Base-by-base conservation (phyloP, 176 grass and related monocot species). In the Elymus sibiricus region DNA sequence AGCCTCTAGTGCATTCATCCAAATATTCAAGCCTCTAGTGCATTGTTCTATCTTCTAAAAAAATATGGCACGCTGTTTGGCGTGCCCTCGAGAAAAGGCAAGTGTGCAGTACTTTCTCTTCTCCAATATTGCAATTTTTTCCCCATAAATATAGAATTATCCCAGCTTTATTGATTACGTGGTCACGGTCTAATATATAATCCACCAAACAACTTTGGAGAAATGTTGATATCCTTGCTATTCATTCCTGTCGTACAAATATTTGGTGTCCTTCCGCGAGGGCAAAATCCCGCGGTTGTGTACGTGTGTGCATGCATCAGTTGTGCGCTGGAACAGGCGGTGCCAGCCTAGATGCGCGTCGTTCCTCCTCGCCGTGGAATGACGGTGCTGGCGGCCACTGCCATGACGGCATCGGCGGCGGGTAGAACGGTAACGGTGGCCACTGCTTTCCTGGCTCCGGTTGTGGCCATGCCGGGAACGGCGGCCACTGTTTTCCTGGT, bases 361-460 rank as follows among this genome's bases (percentile, higher is more conserved):
- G 12, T 47, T 84, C 82, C 42, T 76, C 70, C 35, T 44, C 15
- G n/a, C 42, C 27, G 74, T 90, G 66, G 74, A 86, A 55, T 16
- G 79, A 80, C 0, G 67, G 16, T 16, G 59, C 39, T 1, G 83
- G 87, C 1, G 77, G 77, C 69, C 82, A 89, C 22, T 78, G 11
- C 75, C 78, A 85, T 43, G 34, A 16, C 1, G 78, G 88, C 11
- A 61, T 3, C 28, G 62, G 51, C 5, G 86, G 86, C 64, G 71
- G 79, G 46, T 87, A 59, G 59, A 42, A 40, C 13, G 55, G 85
- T 17, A 76, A 82, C 46, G 85, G 77, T 15, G 78, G 86, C 70
- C 86, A 83, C 16, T 81, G 28, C 12, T 73, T 63, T 10, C 24
- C 24, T 2, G 84, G 84, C 19, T 61, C 76, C 1, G 76, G 87